Evolutionary conservation across 805 yeast genomes (phyloP).

Genomic region (Suhomyces emberorum): DNA sequence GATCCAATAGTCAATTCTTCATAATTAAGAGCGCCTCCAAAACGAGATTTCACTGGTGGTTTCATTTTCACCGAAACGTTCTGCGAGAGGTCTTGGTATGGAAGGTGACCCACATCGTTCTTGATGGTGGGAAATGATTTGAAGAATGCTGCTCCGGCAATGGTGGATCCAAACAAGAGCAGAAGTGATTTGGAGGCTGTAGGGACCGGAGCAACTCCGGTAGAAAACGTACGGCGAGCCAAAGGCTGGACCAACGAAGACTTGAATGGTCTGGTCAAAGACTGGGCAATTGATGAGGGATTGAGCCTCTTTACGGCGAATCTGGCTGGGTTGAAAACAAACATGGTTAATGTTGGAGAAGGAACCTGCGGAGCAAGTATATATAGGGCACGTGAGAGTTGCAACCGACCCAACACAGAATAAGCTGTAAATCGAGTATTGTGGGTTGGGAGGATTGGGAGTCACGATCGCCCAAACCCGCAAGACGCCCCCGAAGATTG

Average conservation of each 20-base stretch:
- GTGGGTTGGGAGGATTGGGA: too few relatives aligned
- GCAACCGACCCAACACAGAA: neutral
- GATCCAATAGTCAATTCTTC: slow-evolving; percentile 64
- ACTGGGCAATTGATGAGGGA: neutral
- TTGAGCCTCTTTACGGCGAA: neutral
- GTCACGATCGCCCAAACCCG: too few relatives aligned
- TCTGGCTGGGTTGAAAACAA: neutral
- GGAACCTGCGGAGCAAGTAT: neutral
- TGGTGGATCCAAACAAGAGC: slow-evolving; percentile 1
- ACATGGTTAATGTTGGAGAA: neutral
- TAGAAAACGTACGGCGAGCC: neutral
- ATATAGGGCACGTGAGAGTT: slow-evolving; percentile 1
- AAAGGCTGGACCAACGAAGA: neutral
- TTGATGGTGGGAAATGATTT: slow-evolving; percentile 1
- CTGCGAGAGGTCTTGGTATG: neutral
- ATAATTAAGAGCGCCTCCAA: slow-evolving; percentile 53
- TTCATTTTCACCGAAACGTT: slow-evolving; percentile 1
- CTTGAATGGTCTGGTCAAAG: neutral
- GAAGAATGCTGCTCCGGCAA: neutral
- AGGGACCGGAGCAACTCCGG: neutral
- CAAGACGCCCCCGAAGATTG: too few relatives aligned
- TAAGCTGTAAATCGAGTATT: too few relatives aligned
- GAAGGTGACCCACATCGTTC: slow-evolving; percentile 12
- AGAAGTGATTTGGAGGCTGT: neutral
- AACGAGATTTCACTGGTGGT: slow-evolving; percentile 13